A percentile compares a stretch with the other conserved stretches of the same genome.
These are phyloP conservation scores for Zygosaccharomyces pseudorouxii DNA, from an alignment of 805 yeast species.

Conservation along the genomic window DNA sequence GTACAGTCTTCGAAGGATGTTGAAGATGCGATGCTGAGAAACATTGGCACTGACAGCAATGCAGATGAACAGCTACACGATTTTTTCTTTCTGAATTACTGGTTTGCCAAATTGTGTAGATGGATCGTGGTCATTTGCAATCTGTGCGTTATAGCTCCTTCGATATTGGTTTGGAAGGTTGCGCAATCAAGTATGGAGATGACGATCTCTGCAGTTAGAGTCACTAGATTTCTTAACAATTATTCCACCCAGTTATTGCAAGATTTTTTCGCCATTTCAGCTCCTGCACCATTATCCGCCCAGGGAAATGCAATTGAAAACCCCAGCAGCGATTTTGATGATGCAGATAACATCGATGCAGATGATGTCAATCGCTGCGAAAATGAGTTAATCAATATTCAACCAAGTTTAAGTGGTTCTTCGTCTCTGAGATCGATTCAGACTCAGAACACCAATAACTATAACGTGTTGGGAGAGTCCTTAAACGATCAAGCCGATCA, in stretches of 20 bases:
- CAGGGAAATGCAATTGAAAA: neutral
- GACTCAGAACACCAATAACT: conserved; percentile 7
- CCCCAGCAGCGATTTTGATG: conserved; percentile 1
- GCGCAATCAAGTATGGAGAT: conserved; percentile 40
- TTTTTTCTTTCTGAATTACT: conserved; percentile 26
- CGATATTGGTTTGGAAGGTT: conserved; percentile 58
- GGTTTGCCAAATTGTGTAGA: conserved; percentile 39
- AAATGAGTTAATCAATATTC: conserved; percentile 5
- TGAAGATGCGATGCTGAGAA: conserved; percentile 42
- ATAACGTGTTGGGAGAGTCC: conserved; percentile 33
- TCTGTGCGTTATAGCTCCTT: conserved; percentile 52
- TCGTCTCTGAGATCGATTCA: conserved; percentile 8
- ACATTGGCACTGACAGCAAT: neutral
- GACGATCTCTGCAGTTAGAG: conserved; percentile 39
- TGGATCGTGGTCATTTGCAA: conserved; percentile 47
- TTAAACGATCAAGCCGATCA: conserved; percentile 59
- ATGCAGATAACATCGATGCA: neutral
- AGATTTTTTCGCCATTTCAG: conserved; percentile 19
- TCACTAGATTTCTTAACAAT: conserved; percentile 29
- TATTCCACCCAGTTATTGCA: conserved; percentile 27
- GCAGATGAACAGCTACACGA: conserved; percentile 6
- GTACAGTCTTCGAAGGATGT: conserved; percentile 50
- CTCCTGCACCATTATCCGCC: conserved; percentile 3
- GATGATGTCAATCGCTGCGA: neutral
- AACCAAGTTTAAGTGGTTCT: conserved; percentile 7